Base-by-base conservation (phyloP, 306 rosid genomes). In the Quercus cerris region DNA sequence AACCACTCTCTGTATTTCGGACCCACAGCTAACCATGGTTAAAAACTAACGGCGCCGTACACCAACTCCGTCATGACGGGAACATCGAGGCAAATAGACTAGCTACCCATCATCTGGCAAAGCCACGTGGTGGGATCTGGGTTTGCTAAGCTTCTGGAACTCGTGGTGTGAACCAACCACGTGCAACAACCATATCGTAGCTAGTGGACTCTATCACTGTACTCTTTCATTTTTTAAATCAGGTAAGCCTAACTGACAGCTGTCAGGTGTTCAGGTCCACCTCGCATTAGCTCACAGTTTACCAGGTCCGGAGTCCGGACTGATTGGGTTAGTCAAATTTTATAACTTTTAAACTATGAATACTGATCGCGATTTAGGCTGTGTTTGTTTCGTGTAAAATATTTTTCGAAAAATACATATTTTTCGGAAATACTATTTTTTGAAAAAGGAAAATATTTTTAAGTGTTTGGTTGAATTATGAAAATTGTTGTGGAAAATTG, bases 121-220 rank as follows among this genome's bases (percentile, higher is more conserved):
- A 69, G 46, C 83, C 90, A 84, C 89, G 88, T 87, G 96, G 88
- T 67, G 78, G 64, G 75, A 38, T 72, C 41, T 2, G 3, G 5
- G 62, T 9, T 14, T 75, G 85, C 90, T 88, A 89, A 62, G 78
- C 25, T 70, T 77, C 68, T 3, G 19, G 30, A 75, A 74, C 52
- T 81, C 67, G 30, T 3, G 9, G 67, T 69, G 30, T 28, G 46
- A 79, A 18, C 70, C 70, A 31, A 54, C 77, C 91, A 89, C 91
- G 91, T 88, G 88, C 91, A 73, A 23, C 19, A 31, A 33, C 12
- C 14, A 71, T 2, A 52, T 62, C 11, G 51, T 14, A 12, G 46
- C 31, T 56, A 9, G 76, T 54, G 78, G 25, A 46, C 70, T 27
- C 17, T 3, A 10, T 12, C 17, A 49, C 5, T 3, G 46, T 41